Conservation (phyloP, 2,329 filamentous ascomycete species). For the Beauveria rudraprayagi region DNA sequence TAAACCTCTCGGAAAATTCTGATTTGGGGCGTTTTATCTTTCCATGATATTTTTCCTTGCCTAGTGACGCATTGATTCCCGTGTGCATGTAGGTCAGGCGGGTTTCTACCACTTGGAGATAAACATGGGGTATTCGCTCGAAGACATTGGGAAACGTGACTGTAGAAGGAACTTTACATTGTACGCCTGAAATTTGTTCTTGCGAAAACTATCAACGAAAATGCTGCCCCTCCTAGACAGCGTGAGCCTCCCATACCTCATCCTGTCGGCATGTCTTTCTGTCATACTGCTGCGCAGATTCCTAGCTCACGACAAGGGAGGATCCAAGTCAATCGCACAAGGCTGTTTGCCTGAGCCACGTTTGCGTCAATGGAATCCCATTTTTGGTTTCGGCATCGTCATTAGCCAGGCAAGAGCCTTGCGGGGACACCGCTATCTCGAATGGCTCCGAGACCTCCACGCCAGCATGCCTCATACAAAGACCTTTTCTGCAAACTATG, state of each 20-base stretch:
- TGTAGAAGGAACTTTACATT: too few relatives aligned
- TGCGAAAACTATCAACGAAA: background rate
- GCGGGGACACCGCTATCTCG: constrained; percentile 14
- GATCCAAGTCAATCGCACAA: background rate
- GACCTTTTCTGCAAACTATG: constrained; percentile 17
- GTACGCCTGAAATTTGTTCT: too few relatives aligned
- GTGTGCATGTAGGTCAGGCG: too few relatives aligned
- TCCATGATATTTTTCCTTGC: too few relatives aligned
- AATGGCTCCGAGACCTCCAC: constrained; percentile 16
- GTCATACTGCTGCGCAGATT: background rate
- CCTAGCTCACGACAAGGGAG: too few relatives aligned
- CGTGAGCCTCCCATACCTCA: background rate
- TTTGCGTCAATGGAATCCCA: constrained; percentile 14
- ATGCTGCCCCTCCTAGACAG: background rate
- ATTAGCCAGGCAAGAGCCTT: constrained; percentile 15
- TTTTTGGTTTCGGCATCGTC: constrained; percentile 16
- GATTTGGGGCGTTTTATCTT: too few relatives aligned
- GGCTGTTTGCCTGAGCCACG: constrained; percentile 12
- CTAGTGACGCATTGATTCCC: too few relatives aligned
- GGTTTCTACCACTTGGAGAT: too few relatives aligned
- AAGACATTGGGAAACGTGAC: too few relatives aligned
- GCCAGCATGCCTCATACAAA: constrained; percentile 12
- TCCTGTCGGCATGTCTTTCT: background rate
- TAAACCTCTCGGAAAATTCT: too few relatives aligned
- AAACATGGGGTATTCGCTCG: too few relatives aligned